phyloP scores from a whole-genome alignment of 1,284 basidiomycete genomes.

The Amylostereum chailletii region DNA sequence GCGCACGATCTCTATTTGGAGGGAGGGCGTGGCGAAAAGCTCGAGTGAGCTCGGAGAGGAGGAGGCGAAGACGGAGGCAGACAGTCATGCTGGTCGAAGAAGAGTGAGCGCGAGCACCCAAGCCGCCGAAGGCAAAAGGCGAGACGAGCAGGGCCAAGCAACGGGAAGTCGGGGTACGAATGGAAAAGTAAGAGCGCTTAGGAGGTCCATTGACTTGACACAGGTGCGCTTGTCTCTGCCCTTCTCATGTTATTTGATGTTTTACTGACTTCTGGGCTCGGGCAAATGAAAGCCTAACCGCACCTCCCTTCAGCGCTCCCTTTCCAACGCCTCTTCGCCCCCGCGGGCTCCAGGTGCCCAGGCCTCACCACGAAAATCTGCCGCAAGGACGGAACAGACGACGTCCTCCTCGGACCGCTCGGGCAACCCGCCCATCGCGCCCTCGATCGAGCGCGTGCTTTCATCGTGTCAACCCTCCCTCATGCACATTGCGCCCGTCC shows the following conservation, averaged over 20 bases:
- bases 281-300: slow-evolving; percentile 1
- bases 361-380: no score
- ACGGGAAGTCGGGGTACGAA: not conserved
- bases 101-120: slow-evolving; percentile 14
- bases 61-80: slow-evolving; percentile 11
- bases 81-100: slow-evolving; percentile 17
- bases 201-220: slow-evolving; percentile 10
- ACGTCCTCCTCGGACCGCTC: not conserved
- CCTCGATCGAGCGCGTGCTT: slow-evolving; percentile 36
- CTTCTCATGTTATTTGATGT: not conserved
- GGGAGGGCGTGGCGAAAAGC: slow-evolving; percentile 25
- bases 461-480: slow-evolving; percentile 50
- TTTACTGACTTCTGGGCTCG: not conserved
- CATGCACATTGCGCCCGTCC: slow-evolving; percentile 45
- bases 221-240: slow-evolving; percentile 1
- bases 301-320: slow-evolving; percentile 11
- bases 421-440: not conserved
- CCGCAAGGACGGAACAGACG: no score
- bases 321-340: slow-evolving; percentile 8
- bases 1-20: slow-evolving; percentile 28
- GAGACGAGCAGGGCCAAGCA: not conserved
- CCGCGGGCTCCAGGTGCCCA: slow-evolving; percentile 1
- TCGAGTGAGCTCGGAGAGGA: slow-evolving; percentile 7
- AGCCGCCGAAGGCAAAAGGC: slow-evolving; percentile 11
- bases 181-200: slow-evolving; percentile 10